Evolutionary conservation across 169 alveolate species (phyloP).

Genomic region (Hepatocystis sp.): DNA sequence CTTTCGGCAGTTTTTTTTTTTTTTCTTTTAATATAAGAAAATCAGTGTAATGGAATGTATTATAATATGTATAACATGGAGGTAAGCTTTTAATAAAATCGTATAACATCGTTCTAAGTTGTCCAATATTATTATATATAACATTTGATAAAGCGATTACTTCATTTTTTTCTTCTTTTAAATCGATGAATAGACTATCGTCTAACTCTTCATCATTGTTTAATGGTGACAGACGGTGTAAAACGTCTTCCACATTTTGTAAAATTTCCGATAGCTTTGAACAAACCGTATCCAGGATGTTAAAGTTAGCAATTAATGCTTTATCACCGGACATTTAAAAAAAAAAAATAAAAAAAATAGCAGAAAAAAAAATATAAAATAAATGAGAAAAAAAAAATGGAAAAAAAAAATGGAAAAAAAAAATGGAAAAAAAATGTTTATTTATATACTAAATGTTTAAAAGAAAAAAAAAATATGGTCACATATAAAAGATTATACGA

Average conservation of each 20-base stretch:
- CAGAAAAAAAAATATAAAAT: not conserved
- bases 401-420: not conserved
- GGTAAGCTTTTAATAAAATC: conserved; percentile 70
- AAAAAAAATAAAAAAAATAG: not conserved
- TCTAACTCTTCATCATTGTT: conserved; percentile 40
- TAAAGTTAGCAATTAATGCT: conserved; percentile 13
- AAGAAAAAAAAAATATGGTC: no score
- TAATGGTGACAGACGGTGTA: conserved; percentile 32
- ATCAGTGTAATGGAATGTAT: conserved; percentile 18
- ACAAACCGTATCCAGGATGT: conserved; percentile 29
- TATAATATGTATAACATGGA: conserved; percentile 61
- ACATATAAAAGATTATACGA: no score
- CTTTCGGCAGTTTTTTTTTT: conserved; percentile 7
- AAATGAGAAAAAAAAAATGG: not conserved
- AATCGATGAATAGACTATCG: conserved; percentile 26
- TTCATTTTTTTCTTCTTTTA: conserved; percentile 38
- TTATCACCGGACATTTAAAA: conserved; percentile 28
- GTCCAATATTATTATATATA: conserved; percentile 29
- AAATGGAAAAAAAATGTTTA: not conserved
- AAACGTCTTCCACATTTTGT: conserved; percentile 30
- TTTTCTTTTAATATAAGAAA: conserved; percentile 32
- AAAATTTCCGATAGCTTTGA: conserved; percentile 26
- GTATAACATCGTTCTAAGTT: conserved; percentile 28
- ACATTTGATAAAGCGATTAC: conserved; percentile 50
- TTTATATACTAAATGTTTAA: no score